phyloP scores from a whole-genome alignment of 495 filamentous ascomycete species.

The Penicillium nucicola region DNA sequence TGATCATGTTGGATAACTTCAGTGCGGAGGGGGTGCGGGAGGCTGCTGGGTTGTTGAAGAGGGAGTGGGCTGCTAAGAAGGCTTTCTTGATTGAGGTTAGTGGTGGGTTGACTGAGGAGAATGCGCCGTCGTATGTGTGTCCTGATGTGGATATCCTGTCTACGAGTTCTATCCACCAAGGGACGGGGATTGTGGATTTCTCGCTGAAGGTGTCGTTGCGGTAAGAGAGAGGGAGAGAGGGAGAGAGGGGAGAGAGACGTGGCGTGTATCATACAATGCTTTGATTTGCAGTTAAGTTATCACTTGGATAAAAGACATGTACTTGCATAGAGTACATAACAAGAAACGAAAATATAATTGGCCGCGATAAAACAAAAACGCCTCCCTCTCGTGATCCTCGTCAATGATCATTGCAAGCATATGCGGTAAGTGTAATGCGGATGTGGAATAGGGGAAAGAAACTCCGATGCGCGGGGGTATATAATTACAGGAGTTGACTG shows the following conservation, averaged over 20 bases:
- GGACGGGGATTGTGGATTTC: slow-evolving; percentile 88
- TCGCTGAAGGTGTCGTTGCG: slow-evolving; percentile 77
- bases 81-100: slow-evolving; percentile 85
- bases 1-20: slow-evolving; percentile 98
- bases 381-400: slow-evolving; percentile 19
- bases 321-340: slow-evolving; percentile 16
- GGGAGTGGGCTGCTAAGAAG: slow-evolving; percentile 64
- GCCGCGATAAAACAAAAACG: not conserved
- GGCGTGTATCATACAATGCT: slow-evolving; percentile 8
- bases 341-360: slow-evolving; percentile 2
- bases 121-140: slow-evolving; percentile 76
- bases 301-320: slow-evolving; percentile 7
- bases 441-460: slow-evolving; percentile 3
- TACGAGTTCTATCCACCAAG: slow-evolving; percentile 95
- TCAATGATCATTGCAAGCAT: slow-evolving; percentile 17
- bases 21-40: slow-evolving; percentile 66
- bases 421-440: slow-evolving; percentile 5
- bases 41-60: slow-evolving; percentile 69
- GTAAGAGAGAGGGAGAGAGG: slow-evolving; percentile 16
- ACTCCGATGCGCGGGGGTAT: slow-evolving; percentile 13
- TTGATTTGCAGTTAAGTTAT: not conserved
- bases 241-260: slow-evolving; percentile 7
- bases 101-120: slow-evolving; percentile 82
- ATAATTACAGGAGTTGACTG: slow-evolving; percentile 13
- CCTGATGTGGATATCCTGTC: slow-evolving; percentile 92